Conservation (phyloP, 495 filamentous ascomycete genomes). For the Lophiotrema nucula region DNA sequence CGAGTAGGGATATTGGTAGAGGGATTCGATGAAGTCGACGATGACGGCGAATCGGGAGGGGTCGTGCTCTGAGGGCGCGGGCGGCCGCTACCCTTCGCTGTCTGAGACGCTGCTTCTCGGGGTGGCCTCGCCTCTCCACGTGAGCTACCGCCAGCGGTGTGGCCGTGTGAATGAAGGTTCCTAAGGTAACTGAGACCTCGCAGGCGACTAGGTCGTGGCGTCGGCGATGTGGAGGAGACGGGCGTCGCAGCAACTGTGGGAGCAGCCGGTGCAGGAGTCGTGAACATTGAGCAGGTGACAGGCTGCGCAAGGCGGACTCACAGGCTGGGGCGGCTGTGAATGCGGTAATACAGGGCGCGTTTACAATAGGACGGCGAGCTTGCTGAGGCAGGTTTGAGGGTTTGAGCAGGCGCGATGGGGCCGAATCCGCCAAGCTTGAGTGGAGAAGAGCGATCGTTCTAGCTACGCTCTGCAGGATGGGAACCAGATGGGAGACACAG, state of each 20-base stretch:
- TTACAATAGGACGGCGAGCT: too few relatives aligned
- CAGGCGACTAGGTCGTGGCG: slow-evolving; percentile 60
- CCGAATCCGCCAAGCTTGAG: too few relatives aligned
- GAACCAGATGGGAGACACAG: too few relatives aligned
- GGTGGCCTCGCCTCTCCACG: slow-evolving; percentile 5
- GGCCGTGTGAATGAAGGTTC: slow-evolving; percentile 66
- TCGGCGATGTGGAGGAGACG: slow-evolving; percentile 44
- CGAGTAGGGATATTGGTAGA: neutral
- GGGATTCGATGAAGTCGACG: neutral
- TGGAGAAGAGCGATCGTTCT: too few relatives aligned
- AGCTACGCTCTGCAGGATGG: too few relatives aligned
- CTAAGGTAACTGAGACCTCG: slow-evolving; percentile 73
- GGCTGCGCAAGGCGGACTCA: slow-evolving; percentile 10
- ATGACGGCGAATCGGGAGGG: slow-evolving; percentile 1
- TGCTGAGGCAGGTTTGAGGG: too few relatives aligned
- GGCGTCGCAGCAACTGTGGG: slow-evolving; percentile 48
- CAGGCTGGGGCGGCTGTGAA: slow-evolving; percentile 5
- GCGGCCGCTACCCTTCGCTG: slow-evolving; percentile 4
- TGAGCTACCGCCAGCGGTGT: slow-evolving; percentile 28
- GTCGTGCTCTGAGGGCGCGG: neutral
- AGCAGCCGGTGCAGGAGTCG: slow-evolving; percentile 49
- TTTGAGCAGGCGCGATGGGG: too few relatives aligned
- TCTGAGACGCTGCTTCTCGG: neutral
- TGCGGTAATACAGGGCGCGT: neutral
- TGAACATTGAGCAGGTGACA: slow-evolving; percentile 49